Evolutionary conservation across 352 stramenopile species (phyloP).

Genomic region (Peronospora farinosa): DNA sequence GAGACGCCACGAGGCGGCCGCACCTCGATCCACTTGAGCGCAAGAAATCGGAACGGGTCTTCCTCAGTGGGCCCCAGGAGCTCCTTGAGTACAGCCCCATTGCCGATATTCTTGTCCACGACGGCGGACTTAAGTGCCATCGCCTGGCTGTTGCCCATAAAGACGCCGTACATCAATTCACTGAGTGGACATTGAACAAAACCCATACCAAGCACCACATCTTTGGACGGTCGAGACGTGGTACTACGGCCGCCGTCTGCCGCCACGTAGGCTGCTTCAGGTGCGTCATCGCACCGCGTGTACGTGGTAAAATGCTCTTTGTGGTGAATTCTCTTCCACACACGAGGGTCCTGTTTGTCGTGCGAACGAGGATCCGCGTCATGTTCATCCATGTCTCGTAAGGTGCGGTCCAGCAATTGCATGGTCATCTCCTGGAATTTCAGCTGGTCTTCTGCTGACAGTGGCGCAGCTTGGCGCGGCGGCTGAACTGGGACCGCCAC

Average conservation of each 20-base stretch:
- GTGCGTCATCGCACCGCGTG: slow-evolving; percentile 24
- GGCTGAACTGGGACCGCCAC: slow-evolving; percentile 17
- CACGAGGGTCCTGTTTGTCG: slow-evolving; percentile 27
- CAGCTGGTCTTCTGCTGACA: slow-evolving; percentile 27
- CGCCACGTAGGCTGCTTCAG: slow-evolving; percentile 26
- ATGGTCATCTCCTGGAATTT: slow-evolving; percentile 38
- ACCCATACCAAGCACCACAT: slow-evolving; percentile 40
- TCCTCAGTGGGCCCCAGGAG: slow-evolving; percentile 30
- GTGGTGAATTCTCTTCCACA: slow-evolving; percentile 33
- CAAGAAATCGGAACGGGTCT: slow-evolving; percentile 43
- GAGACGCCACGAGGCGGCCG: slow-evolving; percentile 22
- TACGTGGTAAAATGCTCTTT: slow-evolving; percentile 32
- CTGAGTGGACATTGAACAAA: slow-evolving; percentile 38
- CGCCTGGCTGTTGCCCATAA: slow-evolving; percentile 22
- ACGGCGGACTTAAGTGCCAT: slow-evolving; percentile 28
- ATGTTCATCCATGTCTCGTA: slow-evolving; percentile 35
- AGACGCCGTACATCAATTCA: slow-evolving; percentile 42
- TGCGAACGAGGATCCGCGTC: slow-evolving; percentile 16
- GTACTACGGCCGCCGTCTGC: slow-evolving; percentile 25
- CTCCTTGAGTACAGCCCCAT: slow-evolving; percentile 29
- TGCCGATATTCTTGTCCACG: slow-evolving; percentile 37
- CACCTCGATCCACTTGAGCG: slow-evolving; percentile 37
- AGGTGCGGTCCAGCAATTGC: slow-evolving; percentile 31
- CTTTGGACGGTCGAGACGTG: slow-evolving; percentile 26
- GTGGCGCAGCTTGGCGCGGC: slow-evolving; percentile 9